A percentile compares a stretch with the other conserved stretches of the same genome.
Evolutionary conservation across 2,329 filamentous ascomycete genomes (phyloP).

Genomic region (Fusarium ambrosium): DNA sequence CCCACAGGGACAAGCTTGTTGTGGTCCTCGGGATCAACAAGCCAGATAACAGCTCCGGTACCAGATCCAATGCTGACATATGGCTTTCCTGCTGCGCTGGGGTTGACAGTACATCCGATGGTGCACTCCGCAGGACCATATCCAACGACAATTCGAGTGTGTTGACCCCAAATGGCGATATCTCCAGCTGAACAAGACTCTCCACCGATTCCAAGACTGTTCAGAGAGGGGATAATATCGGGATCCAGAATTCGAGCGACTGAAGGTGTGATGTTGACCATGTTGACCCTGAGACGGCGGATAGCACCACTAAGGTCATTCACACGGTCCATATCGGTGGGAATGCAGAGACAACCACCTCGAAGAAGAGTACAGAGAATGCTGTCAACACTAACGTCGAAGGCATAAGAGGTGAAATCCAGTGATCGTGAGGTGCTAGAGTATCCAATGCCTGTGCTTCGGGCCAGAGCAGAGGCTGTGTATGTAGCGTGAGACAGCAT

Average conservation of each 20-base stretch:
- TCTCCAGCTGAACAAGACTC: slow-evolving; percentile 67
- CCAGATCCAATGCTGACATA: slow-evolving; percentile 61
- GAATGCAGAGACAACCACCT: slow-evolving; percentile 67
- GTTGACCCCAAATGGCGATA: slow-evolving; percentile 61
- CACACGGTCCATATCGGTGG: slow-evolving; percentile 66
- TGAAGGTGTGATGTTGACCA: slow-evolving; percentile 64
- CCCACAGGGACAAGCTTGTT: slow-evolving; percentile 63
- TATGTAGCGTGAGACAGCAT: slow-evolving; percentile 64
- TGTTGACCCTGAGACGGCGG: slow-evolving; percentile 60
- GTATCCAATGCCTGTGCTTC: slow-evolving; percentile 55
- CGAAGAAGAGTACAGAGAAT: slow-evolving; percentile 65
- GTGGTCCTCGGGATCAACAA: slow-evolving; percentile 63
- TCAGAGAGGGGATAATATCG: slow-evolving; percentile 60
- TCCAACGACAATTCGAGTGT: slow-evolving; percentile 63
- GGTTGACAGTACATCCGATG: slow-evolving; percentile 64
- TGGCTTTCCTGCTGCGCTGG: slow-evolving; percentile 52
- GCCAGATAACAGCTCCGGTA: slow-evolving; percentile 63
- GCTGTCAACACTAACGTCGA: slow-evolving; percentile 67
- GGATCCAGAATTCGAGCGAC: slow-evolving; percentile 62
- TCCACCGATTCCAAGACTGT: slow-evolving; percentile 64
- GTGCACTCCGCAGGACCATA: slow-evolving; percentile 70
- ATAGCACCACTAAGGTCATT: slow-evolving; percentile 63
- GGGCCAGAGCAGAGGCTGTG: slow-evolving; percentile 54
- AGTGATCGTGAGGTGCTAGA: slow-evolving; percentile 57
- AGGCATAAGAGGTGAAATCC: slow-evolving; percentile 66